phyloP scores from a whole-genome alignment of 1,284 basidiomycete genomes.

The Hemileia vastatrix region DNA sequence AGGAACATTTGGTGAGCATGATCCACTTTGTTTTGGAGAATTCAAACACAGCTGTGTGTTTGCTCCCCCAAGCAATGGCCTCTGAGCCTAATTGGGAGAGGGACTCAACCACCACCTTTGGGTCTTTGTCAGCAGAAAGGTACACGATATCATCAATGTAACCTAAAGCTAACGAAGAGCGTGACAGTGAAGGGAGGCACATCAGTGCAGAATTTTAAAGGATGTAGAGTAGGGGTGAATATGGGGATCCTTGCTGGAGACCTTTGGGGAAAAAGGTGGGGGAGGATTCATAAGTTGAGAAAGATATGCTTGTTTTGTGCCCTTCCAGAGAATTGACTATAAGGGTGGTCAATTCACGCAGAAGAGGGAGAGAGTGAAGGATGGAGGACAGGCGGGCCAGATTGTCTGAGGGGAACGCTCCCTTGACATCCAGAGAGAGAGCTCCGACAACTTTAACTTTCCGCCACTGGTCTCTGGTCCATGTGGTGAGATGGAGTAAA shows the following conservation, averaged over 20 bases:
- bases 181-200: not conserved
- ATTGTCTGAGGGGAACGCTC: not conserved
- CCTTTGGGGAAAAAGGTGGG: not conserved
- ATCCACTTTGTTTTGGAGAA: too few species aligned
- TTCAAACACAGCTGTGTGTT: conserved; percentile 9
- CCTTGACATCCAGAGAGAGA: not conserved
- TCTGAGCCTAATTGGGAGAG: not conserved
- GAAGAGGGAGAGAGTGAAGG: not conserved
- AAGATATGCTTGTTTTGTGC: not conserved
- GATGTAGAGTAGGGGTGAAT: conserved; percentile 1
- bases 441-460: not conserved
- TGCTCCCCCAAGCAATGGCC: not conserved
- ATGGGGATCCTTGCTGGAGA: conserved; percentile 6
- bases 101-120: not conserved
- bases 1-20: too few species aligned
- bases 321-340: not conserved
- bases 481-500: too few species aligned
- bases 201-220: conserved; percentile 1
- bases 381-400: not conserved
- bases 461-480: not conserved
- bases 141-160: conserved; percentile 11
- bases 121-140: not conserved
- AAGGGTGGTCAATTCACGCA: not conserved
- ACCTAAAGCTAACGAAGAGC: not conserved
- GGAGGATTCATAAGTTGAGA: not conserved